A percentile compares a stretch with the other conserved stretches of the same genome.
Conservation (phyloP, 129 eudicot genomes). For the Flaveria linearis region DNA sequence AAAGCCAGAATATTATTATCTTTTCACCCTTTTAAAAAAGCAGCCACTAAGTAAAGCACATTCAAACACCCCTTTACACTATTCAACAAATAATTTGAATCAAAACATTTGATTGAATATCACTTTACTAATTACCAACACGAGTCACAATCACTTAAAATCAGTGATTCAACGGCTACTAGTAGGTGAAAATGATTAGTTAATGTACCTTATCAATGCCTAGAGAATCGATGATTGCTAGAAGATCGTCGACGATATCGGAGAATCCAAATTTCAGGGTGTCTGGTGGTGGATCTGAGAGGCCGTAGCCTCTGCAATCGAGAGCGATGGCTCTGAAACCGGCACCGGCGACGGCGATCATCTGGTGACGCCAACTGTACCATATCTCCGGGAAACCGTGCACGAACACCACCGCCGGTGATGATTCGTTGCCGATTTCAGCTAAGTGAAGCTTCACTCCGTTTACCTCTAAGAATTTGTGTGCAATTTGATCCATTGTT, state of each 20-base stretch:
- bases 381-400: conserved; percentile 64
- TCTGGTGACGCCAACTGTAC: conserved; percentile 61
- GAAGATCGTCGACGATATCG: conserved; percentile 41
- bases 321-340: conserved; percentile 35
- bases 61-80: too few relatives aligned
- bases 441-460: conserved; percentile 33
- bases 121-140: too few relatives aligned
- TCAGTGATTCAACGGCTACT: too few relatives aligned
- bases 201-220: conserved; percentile 28
- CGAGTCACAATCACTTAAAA: too few relatives aligned
- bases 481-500: conserved; percentile 28
- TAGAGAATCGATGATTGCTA: conserved; percentile 34
- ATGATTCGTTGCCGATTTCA: conserved; percentile 27
- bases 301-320: conserved; percentile 44
- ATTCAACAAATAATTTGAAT: too few relatives aligned
- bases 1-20: too few relatives aligned
- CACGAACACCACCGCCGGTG: conserved; percentile 45
- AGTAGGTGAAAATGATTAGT: background rate
- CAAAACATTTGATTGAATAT: too few relatives aligned
- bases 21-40: too few relatives aligned
- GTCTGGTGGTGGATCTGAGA: conserved; percentile 38
- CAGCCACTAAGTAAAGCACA: too few relatives aligned
- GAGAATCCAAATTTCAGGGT: conserved; percentile 29
- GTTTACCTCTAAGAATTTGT: conserved; percentile 19
- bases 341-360: conserved; percentile 44